Percentiles rank a stretch among this genome's conserved stretches.
Evolutionary conservation across 75 land plant genomes (phyloP).

Genomic region (Larix kaempferi): DNA sequence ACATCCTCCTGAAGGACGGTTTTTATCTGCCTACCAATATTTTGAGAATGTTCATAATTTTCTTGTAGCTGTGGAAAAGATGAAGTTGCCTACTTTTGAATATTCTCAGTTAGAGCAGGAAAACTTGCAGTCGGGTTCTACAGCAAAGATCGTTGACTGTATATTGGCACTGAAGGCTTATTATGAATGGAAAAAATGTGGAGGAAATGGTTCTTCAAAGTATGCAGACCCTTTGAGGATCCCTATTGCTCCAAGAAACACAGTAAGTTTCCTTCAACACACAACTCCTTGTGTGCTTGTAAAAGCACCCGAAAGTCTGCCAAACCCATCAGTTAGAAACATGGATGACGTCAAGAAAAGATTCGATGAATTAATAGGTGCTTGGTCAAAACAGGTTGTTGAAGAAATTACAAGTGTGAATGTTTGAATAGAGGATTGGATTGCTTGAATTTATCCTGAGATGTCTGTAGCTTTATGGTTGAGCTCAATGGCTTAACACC

Average conservation of each 20-base stretch:
- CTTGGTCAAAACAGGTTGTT: too few species aligned
- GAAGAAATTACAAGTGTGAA: too few species aligned
- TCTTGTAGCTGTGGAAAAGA: conserved; percentile 64
- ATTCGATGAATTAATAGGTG: too few species aligned
- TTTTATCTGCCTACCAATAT: conserved; percentile 74
- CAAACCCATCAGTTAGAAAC: too few species aligned
- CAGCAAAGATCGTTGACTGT: conserved; percentile 67
- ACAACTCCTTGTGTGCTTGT: background rate
- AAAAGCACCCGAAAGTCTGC: background rate
- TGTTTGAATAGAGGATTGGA: too few species aligned
- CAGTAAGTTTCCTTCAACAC: background rate
- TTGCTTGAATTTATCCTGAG: too few species aligned
- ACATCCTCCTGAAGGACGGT: conserved; percentile 29
- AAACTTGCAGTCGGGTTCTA: conserved; percentile 46
- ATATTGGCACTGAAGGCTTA: conserved; percentile 60
- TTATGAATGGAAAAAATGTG: conserved; percentile 53
- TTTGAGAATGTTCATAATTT: conserved; percentile 84
- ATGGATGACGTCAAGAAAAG: too few species aligned
- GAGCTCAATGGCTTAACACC: too few species aligned
- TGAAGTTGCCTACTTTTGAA: conserved; percentile 76
- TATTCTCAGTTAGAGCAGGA: conserved; percentile 80
- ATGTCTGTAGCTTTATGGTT: too few species aligned
- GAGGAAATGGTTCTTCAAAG: too few species aligned
- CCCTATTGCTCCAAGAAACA: conserved; percentile 18
- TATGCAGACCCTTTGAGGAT: conserved; percentile 26